Base-by-base conservation (phyloP, 148 eudicot genomes). In the Heliamphora exappendiculata region DNA sequence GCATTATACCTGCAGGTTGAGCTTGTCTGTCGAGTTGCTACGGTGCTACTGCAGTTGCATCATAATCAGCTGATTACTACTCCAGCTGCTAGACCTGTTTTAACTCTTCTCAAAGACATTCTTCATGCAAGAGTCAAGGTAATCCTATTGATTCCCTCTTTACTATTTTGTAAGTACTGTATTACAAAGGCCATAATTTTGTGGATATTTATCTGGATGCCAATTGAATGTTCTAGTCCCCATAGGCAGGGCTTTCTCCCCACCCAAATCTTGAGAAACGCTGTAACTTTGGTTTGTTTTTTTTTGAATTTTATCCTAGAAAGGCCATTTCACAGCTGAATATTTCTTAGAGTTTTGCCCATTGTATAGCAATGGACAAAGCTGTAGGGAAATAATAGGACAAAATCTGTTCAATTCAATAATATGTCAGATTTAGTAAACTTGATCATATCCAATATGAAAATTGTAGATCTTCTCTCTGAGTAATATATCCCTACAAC, bases 111-210 rank as follows among this genome's bases (percentile, higher is more conserved):
- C 69, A 91, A 88, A 82, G 90, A 87, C 73, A 80, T 88, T 50
- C 84, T 92, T 76, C 97, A 88, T 78, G 78, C 86, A 78, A 89
- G 86, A 83, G 97, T 91, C 73, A 94, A 92, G 97, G 98, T 94
- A 90, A 70, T 42, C 34, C 36, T n/a, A 24, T 74, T 24, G 17
- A 3, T 72, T 5, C 14, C 17, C 36, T 75, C 1, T 2, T 19
- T 63, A 29, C 6, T 33, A 14, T 63, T 31, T 59, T 12, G 17
- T n/a, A 33, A 42, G n/a, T n/a, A n/a, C n/a, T n/a, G 26, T 37
- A 67, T 67, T 16, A 67, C 6, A 31, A 14, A 33, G 16, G 11
- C 22, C 5, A 63, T 34, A n/a, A n/a, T n/a, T n/a, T n/a, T n/a
- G n/a, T n/a, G 31, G 20, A 26, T 11, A 42, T 26, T 1, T 58